phyloP scores from a whole-genome alignment of 83 land plant species.

The Picea abies region DNA sequence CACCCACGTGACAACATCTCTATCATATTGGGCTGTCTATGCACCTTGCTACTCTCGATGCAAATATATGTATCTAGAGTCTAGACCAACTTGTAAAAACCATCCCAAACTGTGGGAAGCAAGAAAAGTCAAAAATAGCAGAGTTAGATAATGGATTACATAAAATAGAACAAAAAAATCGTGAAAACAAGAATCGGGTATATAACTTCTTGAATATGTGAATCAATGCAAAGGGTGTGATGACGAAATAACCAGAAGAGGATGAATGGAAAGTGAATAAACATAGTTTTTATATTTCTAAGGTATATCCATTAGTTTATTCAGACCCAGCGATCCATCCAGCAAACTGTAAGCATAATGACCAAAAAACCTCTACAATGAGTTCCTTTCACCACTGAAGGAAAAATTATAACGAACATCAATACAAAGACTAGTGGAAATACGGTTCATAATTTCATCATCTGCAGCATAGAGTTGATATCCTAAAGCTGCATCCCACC shows the following conservation, averaged over 20 bases:
- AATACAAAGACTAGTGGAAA: no score
- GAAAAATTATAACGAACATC: background rate
- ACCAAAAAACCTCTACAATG: background rate
- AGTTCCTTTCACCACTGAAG: background rate
- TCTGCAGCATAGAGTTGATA: no score
- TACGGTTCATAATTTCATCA: no score
- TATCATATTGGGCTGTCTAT: no score
- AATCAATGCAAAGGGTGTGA: background rate
- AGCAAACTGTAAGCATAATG: background rate
- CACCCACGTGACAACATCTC: no score
- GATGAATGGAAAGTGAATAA: no score
- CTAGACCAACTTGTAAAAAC: background rate
- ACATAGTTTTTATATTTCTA: no score
- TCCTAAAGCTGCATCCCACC: no score
- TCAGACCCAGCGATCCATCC: background rate
- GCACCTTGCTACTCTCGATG: no score
- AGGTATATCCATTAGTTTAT: no score
- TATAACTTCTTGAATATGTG: background rate
- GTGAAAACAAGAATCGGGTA: background rate
- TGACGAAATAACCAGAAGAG: no score
- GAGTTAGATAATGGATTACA: background rate
- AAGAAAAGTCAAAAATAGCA: background rate
- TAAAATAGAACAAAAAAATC: no score
- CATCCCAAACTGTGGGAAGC: background rate
- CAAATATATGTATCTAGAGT: background rate